Conservation (phyloP, 768 basidiomycete species). For the Hirschioporus abietinus region DNA sequence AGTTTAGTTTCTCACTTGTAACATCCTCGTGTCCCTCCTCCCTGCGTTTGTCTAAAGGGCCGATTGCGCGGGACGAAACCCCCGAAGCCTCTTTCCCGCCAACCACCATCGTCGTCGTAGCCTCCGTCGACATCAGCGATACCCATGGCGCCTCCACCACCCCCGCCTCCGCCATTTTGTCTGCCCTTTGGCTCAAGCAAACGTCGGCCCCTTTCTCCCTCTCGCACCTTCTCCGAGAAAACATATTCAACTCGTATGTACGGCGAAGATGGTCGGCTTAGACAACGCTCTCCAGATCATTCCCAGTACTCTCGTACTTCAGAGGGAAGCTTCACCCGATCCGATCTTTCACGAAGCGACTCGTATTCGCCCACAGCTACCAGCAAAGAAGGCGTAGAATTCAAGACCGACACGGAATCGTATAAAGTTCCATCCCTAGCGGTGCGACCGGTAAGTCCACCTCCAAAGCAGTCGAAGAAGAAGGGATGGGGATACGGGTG, state of each 20-base stretch:
- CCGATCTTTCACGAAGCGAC: conserved; percentile 22
- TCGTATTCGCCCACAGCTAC: conserved; percentile 29
- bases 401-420: conserved; percentile 25
- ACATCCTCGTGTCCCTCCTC: background rate
- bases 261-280: background rate
- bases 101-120: background rate
- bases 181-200: conserved; percentile 21
- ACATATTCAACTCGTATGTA: conserved; percentile 8
- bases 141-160: conserved; percentile 25
- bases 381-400: conserved; percentile 21
- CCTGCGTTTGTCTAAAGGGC: background rate
- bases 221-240: conserved; percentile 18
- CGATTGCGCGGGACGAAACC: background rate
- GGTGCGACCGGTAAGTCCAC: conserved; percentile 16
- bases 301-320: background rate
- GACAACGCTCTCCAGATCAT: conserved; percentile 1
- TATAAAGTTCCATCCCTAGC: conserved; percentile 18
- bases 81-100: conserved; percentile 3
- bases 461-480: conserved; percentile 10
- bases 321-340: conserved; percentile 8
- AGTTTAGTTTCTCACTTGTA: no score
- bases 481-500: conserved; percentile 63
- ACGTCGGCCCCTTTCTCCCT: conserved; percentile 19
- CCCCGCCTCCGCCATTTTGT: conserved; percentile 26
- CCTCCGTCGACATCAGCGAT: background rate